Conservation (phyloP, 345 rosid species). For the Salix purpurea region DNA sequence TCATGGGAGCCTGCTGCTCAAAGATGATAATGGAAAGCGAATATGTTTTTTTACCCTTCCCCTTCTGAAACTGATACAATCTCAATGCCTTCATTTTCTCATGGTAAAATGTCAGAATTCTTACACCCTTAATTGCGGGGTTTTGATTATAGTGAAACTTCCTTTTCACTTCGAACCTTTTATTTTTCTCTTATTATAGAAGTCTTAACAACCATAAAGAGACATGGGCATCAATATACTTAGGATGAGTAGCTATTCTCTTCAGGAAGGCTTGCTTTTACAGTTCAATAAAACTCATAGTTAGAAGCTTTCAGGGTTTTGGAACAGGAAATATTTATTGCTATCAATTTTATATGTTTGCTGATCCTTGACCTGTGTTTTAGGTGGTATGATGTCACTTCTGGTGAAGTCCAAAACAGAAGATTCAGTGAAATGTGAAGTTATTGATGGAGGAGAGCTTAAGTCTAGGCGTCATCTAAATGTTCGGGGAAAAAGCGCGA, state of each 20-base stretch:
- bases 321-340: background rate
- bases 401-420: conserved; percentile 85
- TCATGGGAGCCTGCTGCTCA: background rate
- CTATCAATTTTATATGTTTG: background rate
- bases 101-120: background rate
- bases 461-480: conserved; percentile 96
- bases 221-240: background rate
- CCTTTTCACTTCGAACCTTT: background rate
- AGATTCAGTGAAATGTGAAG: conserved; percentile 92
- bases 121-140: background rate
- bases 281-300: background rate
- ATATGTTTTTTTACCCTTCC: background rate
- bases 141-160: background rate
- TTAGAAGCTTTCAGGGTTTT: background rate
- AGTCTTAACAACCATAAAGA: background rate
- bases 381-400: conserved; percentile 99
- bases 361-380: conserved; percentile 21
- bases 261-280: background rate
- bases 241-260: no score
- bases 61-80: background rate
- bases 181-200: background rate
- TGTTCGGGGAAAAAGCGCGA: conserved; percentile 97
- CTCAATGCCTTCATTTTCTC: background rate
- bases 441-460: conserved; percentile 97
- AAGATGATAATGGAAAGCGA: background rate